phyloP scores from a whole-genome alignment of 176 grass and related monocot genomes.

The Lolium rigidum region DNA sequence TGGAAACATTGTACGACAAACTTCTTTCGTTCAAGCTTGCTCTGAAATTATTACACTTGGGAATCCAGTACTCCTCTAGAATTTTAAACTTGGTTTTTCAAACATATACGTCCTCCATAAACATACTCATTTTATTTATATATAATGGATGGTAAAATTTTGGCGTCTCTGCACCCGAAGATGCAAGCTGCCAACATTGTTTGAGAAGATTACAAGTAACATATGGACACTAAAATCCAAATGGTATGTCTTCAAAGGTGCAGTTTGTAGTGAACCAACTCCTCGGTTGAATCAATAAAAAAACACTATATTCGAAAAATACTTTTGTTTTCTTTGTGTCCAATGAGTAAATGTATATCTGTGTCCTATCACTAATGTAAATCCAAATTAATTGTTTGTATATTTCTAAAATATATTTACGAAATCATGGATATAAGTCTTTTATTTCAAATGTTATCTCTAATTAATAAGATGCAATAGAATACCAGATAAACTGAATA shows the following conservation, averaged over 20 bases:
- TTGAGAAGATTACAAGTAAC: not conserved
- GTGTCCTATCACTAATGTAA: too few relatives aligned
- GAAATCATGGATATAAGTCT: not conserved
- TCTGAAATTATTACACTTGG: not conserved
- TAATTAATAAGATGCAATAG: not conserved
- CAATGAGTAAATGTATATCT: too few relatives aligned
- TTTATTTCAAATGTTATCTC: not conserved
- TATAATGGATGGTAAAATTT: not conserved
- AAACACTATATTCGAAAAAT: not conserved
- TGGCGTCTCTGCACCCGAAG: not conserved
- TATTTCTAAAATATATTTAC: not conserved
- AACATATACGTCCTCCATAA: not conserved
- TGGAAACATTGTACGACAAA: not conserved
- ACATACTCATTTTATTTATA: too few relatives aligned
- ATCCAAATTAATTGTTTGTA: not conserved
- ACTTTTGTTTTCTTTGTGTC: too few relatives aligned
- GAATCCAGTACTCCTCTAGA: not conserved
- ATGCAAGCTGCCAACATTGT: not conserved
- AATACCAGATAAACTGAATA: not conserved
- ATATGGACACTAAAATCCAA: not conserved
- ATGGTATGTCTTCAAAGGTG: not conserved
- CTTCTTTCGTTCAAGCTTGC: not conserved
- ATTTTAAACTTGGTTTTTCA: not conserved
- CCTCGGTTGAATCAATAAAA: not conserved
- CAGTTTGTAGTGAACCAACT: not conserved